Base-by-base conservation (phyloP, 305 asterid species). In the Rubia peregrina region DNA sequence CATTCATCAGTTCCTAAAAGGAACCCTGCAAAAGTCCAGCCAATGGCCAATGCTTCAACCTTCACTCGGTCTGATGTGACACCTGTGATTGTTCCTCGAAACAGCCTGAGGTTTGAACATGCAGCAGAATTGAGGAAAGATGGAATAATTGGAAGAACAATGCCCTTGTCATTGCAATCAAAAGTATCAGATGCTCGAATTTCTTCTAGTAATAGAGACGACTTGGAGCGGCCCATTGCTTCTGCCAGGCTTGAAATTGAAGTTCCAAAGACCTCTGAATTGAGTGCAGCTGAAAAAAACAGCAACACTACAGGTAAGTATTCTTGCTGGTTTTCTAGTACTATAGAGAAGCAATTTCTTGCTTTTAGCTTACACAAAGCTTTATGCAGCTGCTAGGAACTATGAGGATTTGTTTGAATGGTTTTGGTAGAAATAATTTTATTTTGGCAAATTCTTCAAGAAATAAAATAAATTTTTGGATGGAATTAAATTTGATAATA, bases 41-140 rank as follows among this genome's bases (percentile, higher is more conserved):
- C 91, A 72, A 74, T 84, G 51, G 61, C 84, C 66, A 88, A 76
- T 65, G 56, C 76, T 75, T 74, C 94, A 51, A 71, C 70, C 69
- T 79, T 85, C 85, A 83, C 73, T 76, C 84, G 89, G 79, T 84
- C 95, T 73, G 99, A 91, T 71, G 89, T 81, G 60, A 71, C 84
- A 48, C 98, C 94, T 43, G 89, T 91, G 22, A 51, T 95, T 78
- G 96, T 91, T 67, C 96, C 99, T 63, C 85, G 96, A 84, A 83
- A 84, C 82, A 86, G 84, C 80, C 76, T 81, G 60, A 85, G 85
- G 83, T 71, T 77, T 56, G 97, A 93, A 78, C 92, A 82, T 77
- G 81, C 88, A 78, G 78, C 83, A 72, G 99, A 95, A 83, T 80
- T 85, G 46, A 89, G 87, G 82, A 95, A 85, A 82, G 99, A 88